Evolutionary conservation across 2,329 filamentous ascomycete species (phyloP).

Genomic region (Lachnellula occidentalis): DNA sequence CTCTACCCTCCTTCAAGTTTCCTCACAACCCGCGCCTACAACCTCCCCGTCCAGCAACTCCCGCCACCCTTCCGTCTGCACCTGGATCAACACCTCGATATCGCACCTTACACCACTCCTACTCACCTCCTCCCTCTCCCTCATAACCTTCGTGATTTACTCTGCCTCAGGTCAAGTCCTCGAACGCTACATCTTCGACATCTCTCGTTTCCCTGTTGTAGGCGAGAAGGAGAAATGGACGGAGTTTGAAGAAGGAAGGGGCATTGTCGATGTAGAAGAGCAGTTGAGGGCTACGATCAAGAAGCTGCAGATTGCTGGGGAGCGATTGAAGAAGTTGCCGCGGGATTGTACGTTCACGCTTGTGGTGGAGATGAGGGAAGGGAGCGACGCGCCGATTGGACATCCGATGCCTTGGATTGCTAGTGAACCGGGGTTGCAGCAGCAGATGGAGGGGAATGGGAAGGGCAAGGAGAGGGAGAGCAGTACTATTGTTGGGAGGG

Average conservation of each 20-base stretch:
- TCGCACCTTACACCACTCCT: conserved; percentile 56
- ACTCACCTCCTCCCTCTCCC: conserved; percentile 40
- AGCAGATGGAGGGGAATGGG: not conserved
- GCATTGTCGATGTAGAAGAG: conserved; percentile 61
- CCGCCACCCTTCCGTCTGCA: conserved; percentile 63
- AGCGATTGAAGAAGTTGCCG: conserved; percentile 53
- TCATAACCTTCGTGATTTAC: conserved; percentile 34
- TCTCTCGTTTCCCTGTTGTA: conserved; percentile 35
- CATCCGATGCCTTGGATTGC: conserved; percentile 59
- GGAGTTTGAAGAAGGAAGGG: conserved; percentile 32
- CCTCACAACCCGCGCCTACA: conserved; percentile 61
- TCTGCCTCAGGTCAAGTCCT: conserved; percentile 31
- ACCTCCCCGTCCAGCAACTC: conserved; percentile 65
- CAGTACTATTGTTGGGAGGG: conserved; percentile 26
- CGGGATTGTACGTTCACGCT: conserved; percentile 67
- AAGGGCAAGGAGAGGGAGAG: conserved; percentile 29
- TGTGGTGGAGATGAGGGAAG: conserved; percentile 65
- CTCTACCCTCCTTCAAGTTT: conserved; percentile 65
- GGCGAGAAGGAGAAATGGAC: conserved; percentile 32
- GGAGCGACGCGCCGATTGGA: conserved; percentile 52
- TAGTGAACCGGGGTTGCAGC: conserved; percentile 38
- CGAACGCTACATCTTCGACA: conserved; percentile 39
- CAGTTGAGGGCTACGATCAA: conserved; percentile 64
- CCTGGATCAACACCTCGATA: conserved; percentile 63
- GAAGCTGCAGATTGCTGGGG: conserved; percentile 54